Evolutionary conservation across 2,329 filamentous ascomycete genomes (phyloP).

Genomic region (Fusarium sp.): DNA sequence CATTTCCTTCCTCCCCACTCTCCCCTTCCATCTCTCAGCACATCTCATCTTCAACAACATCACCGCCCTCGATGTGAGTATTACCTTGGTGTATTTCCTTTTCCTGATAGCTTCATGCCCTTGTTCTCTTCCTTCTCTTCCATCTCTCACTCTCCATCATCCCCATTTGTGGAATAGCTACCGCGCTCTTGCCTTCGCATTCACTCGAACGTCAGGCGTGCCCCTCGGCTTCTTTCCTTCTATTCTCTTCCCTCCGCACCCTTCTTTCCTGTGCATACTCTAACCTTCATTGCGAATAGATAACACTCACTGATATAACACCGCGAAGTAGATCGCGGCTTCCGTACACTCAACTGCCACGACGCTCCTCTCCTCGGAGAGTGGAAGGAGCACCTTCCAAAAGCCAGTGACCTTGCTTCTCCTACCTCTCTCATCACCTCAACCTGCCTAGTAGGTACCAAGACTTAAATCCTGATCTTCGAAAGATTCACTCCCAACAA

Average conservation of each 20-base stretch:
- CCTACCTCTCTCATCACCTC: not conserved
- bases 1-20: not conserved
- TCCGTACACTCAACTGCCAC: not conserved
- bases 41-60: not conserved
- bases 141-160: not conserved
- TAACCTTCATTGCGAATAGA: not conserved
- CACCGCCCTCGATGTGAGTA: not conserved
- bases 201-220: not conserved
- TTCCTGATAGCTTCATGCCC: not conserved
- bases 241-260: not conserved
- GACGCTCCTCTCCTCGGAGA: not conserved
- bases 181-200: not conserved
- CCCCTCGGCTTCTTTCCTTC: not conserved
- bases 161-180: not conserved
- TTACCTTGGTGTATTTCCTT: not conserved
- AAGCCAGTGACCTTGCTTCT: not conserved
- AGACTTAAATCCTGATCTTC: not conserved
- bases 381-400: conserved; percentile 24
- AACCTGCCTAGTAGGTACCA: not conserved
- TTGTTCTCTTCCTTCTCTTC: not conserved
- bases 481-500: not conserved
- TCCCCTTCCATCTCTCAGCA: not conserved
- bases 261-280: not conserved
- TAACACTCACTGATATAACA: not conserved
- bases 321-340: not conserved